A percentile compares a stretch with the other conserved stretches of the same genome.
Evolutionary conservation across 768 basidiomycete genomes (phyloP).

Genomic region (Thelephora ganbajun): DNA sequence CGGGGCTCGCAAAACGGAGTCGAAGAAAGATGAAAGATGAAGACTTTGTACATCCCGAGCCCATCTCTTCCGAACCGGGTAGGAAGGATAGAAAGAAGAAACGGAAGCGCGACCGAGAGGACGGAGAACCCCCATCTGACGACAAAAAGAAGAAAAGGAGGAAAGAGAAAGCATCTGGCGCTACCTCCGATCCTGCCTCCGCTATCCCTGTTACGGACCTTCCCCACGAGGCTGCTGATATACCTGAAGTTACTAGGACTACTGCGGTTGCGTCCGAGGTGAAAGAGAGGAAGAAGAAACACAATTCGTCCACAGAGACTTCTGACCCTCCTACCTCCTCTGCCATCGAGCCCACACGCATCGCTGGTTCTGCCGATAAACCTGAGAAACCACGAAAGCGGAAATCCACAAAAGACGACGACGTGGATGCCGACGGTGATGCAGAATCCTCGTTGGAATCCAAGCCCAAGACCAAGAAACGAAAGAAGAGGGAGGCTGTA

Average conservation of each 20-base stretch:
- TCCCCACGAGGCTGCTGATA: too few species aligned
- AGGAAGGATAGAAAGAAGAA: too few species aligned
- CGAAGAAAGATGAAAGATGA: too few species aligned
- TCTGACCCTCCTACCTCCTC: background rate
- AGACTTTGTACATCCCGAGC: too few species aligned
- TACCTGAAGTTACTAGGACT: background rate
- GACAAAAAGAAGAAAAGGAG: background rate
- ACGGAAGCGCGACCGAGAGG: background rate
- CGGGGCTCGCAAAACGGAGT: too few species aligned
- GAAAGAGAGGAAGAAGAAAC: background rate
- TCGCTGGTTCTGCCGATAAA: background rate
- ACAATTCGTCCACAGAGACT: background rate
- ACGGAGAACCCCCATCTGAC: background rate
- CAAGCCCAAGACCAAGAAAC: background rate
- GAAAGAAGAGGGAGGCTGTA: background rate
- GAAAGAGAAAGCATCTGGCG: background rate
- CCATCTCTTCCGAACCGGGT: too few species aligned
- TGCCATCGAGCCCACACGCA: background rate
- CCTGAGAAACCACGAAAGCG: background rate
- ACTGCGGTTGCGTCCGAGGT: background rate
- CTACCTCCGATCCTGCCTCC: background rate
- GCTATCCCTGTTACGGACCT: too few species aligned
- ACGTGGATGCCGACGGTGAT: constrained; percentile 4
- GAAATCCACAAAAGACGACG: constrained; percentile 7
- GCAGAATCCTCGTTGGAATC: constrained; percentile 6